A percentile compares a stretch with the other conserved stretches of the same genome.
phyloP scores from a whole-genome alignment of 164 flowering plant genomes.

The Piper betle region DNA sequence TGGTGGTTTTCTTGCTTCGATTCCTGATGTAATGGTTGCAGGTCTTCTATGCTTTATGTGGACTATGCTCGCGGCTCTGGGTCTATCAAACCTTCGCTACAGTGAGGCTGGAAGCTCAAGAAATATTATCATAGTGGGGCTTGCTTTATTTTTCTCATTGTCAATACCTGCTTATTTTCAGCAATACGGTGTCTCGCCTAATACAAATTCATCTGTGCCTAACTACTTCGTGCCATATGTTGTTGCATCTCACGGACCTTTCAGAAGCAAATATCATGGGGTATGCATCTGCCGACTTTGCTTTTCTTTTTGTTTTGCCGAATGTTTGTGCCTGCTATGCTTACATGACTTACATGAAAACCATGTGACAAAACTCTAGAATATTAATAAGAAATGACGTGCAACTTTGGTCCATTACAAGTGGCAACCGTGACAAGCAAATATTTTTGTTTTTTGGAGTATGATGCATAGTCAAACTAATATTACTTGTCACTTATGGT shows the following conservation, averaged over 20 bases:
- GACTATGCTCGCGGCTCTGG: conserved; percentile 97
- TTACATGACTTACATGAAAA: too few relatives aligned
- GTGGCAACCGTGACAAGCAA: too few relatives aligned
- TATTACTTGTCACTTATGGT: too few relatives aligned
- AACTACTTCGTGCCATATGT: conserved; percentile 89
- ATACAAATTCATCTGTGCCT: conserved; percentile 66
- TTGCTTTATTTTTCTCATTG: conserved; percentile 79
- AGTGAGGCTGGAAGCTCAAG: conserved; percentile 99
- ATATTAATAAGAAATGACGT: too few relatives aligned
- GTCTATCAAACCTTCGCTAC: conserved; percentile 85
- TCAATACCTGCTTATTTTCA: conserved; percentile 95
- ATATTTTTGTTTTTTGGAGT: too few relatives aligned
- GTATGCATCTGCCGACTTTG: conserved; percentile 24
- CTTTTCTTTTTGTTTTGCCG: not conserved
- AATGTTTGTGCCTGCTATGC: too few relatives aligned
- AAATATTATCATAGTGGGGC: conserved; percentile 87
- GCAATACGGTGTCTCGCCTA: conserved; percentile 80
- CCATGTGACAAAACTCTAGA: too few relatives aligned
- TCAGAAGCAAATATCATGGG: conserved; percentile 64
- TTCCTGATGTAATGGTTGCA: conserved; percentile 92
- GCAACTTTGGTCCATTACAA: too few relatives aligned
- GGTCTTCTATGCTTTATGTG: conserved; percentile 95
- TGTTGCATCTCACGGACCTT: conserved; percentile 94
- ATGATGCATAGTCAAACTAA: too few relatives aligned
- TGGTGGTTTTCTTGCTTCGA: conserved; percentile 93